Evolutionary conservation across 2,329 filamentous ascomycete genomes (phyloP).

Genomic region (Stemphylium vesicarium): DNA sequence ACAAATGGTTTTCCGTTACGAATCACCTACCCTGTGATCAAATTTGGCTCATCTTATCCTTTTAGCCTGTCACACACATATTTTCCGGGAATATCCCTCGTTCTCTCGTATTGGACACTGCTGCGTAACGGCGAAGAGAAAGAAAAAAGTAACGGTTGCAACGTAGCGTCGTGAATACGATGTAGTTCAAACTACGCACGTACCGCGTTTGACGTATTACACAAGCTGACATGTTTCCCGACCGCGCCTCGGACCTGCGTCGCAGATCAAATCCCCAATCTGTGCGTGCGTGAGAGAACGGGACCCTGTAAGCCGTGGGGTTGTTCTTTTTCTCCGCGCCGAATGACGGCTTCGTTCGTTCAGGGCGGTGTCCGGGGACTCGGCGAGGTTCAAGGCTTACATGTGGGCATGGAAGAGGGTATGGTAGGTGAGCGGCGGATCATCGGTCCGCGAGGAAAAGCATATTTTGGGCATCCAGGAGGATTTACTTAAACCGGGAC

Average conservation of each 20-base stretch:
- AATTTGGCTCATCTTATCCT: not conserved
- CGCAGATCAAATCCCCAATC: slow-evolving; percentile 3
- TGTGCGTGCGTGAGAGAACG: not conserved
- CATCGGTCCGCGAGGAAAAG: not conserved
- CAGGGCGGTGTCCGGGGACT: not conserved
- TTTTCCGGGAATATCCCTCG: not conserved
- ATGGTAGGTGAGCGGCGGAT: not conserved
- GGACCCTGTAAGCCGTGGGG: not conserved
- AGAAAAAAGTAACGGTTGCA: not conserved
- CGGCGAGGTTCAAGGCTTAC: not conserved
- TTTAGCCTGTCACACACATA: not conserved
- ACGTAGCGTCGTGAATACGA: not conserved
- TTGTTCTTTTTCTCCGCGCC: slow-evolving; percentile 1
- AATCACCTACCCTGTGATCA: not conserved
- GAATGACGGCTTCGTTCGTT: not conserved
- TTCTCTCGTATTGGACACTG: not conserved
- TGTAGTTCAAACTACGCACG: not conserved
- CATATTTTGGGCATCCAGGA: no score
- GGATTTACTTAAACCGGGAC: no score
- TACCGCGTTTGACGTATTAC: not conserved
- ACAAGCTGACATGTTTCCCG: not conserved
- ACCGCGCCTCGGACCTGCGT: slow-evolving; percentile 8
- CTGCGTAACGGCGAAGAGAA: no score
- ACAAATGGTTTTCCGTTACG: not conserved
- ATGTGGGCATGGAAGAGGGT: not conserved